phyloP scores from a whole-genome alignment of 768 basidiomycete species.

The Phylloporus arenicola region DNA sequence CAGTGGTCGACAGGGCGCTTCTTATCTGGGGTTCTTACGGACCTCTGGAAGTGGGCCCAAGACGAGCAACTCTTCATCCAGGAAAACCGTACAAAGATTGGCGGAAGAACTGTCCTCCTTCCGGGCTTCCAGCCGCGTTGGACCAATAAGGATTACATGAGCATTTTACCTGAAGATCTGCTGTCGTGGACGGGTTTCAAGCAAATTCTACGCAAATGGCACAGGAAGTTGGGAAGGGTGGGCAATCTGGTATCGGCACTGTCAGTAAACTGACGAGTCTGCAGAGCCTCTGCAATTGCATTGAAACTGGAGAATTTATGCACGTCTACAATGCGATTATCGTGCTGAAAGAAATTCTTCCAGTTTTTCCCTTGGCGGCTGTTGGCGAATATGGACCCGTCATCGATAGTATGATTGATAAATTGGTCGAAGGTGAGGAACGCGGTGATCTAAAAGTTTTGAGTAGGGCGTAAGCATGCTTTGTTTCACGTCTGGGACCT shows the following conservation, averaged over 20 bases:
- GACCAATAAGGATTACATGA: slow-evolving; percentile 37
- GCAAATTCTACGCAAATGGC: slow-evolving; percentile 76
- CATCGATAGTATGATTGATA: slow-evolving; percentile 58
- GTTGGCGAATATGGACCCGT: slow-evolving; percentile 49
- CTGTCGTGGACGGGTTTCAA: slow-evolving; percentile 70
- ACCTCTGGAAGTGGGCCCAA: slow-evolving; percentile 74
- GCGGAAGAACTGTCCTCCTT: slow-evolving; percentile 53
- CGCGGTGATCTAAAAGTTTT: slow-evolving; percentile 82
- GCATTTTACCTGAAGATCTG: slow-evolving; percentile 43
- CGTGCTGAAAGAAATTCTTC: slow-evolving; percentile 84
- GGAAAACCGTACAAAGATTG: slow-evolving; percentile 61
- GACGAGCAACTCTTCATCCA: slow-evolving; percentile 70
- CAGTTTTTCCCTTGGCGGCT: slow-evolving; percentile 75
- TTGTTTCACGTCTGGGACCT: neutral
- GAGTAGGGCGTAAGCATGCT: slow-evolving; percentile 57
- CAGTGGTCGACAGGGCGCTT: slow-evolving; percentile 64
- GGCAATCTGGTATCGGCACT: slow-evolving; percentile 13
- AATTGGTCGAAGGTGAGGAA: slow-evolving; percentile 67
- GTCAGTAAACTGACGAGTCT: neutral
- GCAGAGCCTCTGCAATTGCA: slow-evolving; percentile 75
- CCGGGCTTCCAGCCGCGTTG: slow-evolving; percentile 65
- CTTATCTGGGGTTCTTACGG: slow-evolving; percentile 69
- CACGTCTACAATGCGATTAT: slow-evolving; percentile 97
- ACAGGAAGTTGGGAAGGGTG: slow-evolving; percentile 69
- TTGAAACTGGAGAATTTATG: slow-evolving; percentile 90